Percentiles rank a stretch among this genome's conserved stretches.
Conservation (phyloP, 2,329 filamentous ascomycete genomes). For the Alternaria consortialis region DNA sequence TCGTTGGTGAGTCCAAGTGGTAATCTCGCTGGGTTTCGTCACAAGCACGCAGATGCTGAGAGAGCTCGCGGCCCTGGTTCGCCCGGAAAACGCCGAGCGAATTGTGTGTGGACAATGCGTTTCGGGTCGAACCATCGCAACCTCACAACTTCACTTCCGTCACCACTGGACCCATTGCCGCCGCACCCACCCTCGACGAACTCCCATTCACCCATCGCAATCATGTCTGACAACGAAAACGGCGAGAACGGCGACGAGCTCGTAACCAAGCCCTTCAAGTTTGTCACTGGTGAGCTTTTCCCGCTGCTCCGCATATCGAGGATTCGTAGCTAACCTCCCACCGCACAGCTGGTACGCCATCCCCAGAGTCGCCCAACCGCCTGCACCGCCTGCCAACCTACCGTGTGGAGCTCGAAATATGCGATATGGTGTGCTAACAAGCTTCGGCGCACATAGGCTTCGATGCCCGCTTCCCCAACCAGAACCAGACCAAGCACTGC, state of each 20-base stretch:
- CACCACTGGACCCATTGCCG: constrained; percentile 41
- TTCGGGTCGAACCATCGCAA: constrained; percentile 44
- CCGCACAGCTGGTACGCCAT: constrained; percentile 52
- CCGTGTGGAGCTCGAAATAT: constrained; percentile 1
- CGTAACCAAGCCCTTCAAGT: constrained; percentile 99
- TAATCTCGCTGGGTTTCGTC: constrained; percentile 41
- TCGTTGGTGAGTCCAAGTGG: constrained; percentile 22
- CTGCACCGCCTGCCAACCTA: constrained; percentile 12
- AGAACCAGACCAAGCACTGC: constrained; percentile 99
- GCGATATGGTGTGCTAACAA: constrained; percentile 28
- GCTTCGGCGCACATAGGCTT: constrained; percentile 71
- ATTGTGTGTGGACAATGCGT: constrained; percentile 48
- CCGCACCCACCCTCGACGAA: constrained; percentile 26
- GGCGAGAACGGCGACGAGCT: constrained; percentile 71
- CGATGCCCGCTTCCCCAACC: constrained; percentile 98
- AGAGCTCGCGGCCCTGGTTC: constrained; percentile 33
- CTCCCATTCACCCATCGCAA: constrained; percentile 59
- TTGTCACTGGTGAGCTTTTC: constrained; percentile 86
- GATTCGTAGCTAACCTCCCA: constrained; percentile 41
- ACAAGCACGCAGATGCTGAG: constrained; percentile 34
- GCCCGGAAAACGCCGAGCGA: constrained; percentile 45
- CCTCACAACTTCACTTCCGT: constrained; percentile 42
- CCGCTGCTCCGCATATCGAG: constrained; percentile 20
- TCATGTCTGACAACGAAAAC: constrained; percentile 76
- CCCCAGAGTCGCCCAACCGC: constrained; percentile 19